Evolutionary conservation across 2,329 filamentous ascomycete genomes (phyloP).

Genomic region (Phyllosticta paracitricarpa): DNA sequence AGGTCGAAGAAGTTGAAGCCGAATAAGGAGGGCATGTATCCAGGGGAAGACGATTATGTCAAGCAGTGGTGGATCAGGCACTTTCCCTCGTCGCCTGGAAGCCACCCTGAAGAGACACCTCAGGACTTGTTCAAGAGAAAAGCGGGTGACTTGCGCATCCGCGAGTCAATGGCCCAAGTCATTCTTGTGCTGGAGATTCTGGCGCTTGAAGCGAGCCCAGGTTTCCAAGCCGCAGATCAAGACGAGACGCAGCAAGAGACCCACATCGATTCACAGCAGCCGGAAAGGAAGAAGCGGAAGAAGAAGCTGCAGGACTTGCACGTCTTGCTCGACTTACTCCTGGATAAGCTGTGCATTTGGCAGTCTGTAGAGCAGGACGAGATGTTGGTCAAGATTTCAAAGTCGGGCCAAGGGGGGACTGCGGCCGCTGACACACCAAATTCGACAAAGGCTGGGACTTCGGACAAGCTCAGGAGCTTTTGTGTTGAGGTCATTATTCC

Average conservation of each 20-base stretch:
- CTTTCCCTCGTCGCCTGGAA: not conserved
- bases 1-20: slow-evolving; percentile 56
- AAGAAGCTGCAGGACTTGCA: slow-evolving; percentile 59
- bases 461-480: slow-evolving; percentile 63
- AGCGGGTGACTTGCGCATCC: slow-evolving; percentile 55
- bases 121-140: slow-evolving; percentile 52
- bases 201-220: slow-evolving; percentile 49
- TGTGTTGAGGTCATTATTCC: slow-evolving; percentile 72
- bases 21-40: slow-evolving; percentile 59
- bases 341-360: slow-evolving; percentile 76
- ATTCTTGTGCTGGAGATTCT: slow-evolving; percentile 70
- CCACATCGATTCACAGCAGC: slow-evolving; percentile 12
- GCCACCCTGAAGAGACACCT: slow-evolving; percentile 21
- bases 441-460: slow-evolving; percentile 18
- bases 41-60: slow-evolving; percentile 54
- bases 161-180: slow-evolving; percentile 73
- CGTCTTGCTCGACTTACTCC: slow-evolving; percentile 59
- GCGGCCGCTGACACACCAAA: slow-evolving; percentile 16
- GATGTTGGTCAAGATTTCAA: slow-evolving; percentile 20
- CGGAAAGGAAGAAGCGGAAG: slow-evolving; percentile 30
- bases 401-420: slow-evolving; percentile 14
- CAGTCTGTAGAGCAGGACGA: slow-evolving; percentile 60
- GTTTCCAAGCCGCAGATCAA: slow-evolving; percentile 23
- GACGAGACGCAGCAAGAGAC: slow-evolving; percentile 14
- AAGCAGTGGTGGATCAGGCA: slow-evolving; percentile 57